Conservation (phyloP, 1,284 basidiomycete species). For the Cutaneotrichosporon sp. region DNA sequence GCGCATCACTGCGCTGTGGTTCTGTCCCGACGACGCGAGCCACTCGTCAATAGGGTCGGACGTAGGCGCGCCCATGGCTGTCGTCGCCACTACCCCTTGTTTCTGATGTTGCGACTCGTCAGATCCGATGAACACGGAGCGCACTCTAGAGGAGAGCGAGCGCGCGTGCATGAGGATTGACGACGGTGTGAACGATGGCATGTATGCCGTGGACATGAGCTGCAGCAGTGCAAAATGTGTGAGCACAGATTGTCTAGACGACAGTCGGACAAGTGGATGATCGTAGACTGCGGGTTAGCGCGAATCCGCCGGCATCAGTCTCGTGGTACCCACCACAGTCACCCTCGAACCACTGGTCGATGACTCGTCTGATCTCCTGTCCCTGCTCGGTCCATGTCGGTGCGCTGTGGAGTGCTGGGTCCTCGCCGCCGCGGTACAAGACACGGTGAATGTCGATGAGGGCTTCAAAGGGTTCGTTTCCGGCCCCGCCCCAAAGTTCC, state of each 20-base stretch:
- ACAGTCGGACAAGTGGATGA: constrained; percentile 33
- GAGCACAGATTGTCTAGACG: constrained; percentile 30
- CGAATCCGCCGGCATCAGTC: neutral
- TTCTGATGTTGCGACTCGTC: constrained; percentile 3
- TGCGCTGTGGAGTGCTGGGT: constrained; percentile 9
- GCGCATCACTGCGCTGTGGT: neutral
- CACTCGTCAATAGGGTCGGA: constrained; percentile 20
- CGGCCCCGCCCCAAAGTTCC: constrained; percentile 9
- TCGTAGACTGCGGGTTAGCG: constrained; percentile 33
- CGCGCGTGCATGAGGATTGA: constrained; percentile 24
- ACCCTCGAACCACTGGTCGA: constrained; percentile 39
- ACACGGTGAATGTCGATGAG: constrained; percentile 42
- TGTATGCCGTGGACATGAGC: constrained; percentile 27
- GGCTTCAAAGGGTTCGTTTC: constrained; percentile 31
- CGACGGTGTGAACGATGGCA: constrained; percentile 29
- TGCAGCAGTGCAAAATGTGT: constrained; percentile 34
- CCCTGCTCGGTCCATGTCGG: constrained; percentile 27
- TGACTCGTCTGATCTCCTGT: constrained; percentile 31
- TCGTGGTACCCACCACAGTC: constrained; percentile 33
- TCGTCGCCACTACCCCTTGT: neutral
- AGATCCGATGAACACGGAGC: constrained; percentile 14
- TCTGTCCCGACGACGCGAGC: constrained; percentile 15
- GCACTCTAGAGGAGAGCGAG: constrained; percentile 14
- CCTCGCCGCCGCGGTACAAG: constrained; percentile 37
- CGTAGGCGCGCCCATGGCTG: neutral